phyloP scores from a whole-genome alignment of 2,329 filamentous ascomycete genomes.

The Aspergillus japonicus region DNA sequence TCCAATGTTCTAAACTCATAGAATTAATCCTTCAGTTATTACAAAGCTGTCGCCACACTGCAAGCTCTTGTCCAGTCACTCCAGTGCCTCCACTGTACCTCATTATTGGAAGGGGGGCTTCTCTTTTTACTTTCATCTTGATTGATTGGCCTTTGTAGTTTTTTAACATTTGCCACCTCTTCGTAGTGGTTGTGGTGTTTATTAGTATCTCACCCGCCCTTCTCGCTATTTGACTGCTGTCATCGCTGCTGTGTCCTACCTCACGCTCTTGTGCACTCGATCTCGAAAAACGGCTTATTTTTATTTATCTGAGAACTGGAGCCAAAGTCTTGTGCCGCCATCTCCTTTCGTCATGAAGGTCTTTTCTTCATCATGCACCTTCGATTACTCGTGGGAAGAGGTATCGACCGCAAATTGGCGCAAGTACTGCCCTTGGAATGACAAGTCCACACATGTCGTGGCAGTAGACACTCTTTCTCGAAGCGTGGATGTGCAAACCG shows the following conservation, averaged over 20 bases:
- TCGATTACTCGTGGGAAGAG: constrained; percentile 98
- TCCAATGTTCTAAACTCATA: constrained; percentile 13
- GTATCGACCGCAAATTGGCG: constrained; percentile 97
- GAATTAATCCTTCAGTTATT: neutral
- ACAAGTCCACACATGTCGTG: constrained; percentile 94
- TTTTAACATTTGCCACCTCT: neutral
- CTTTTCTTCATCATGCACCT: constrained; percentile 85
- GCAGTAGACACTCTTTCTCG: constrained; percentile 91
- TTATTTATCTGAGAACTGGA: neutral
- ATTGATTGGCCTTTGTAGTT: neutral
- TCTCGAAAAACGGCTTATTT: neutral
- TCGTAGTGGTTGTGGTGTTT: neutral
- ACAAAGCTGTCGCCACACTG: neutral
- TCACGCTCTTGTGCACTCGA: neutral
- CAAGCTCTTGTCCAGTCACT: neutral
- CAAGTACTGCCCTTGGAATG: constrained; percentile 99
- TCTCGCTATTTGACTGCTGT: neutral
- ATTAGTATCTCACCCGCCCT: neutral
- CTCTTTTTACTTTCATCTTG: neutral
- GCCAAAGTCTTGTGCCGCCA: neutral
- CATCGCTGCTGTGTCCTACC: neutral
- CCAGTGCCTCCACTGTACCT: neutral
- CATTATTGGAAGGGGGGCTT: neutral
- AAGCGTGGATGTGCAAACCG: constrained; percentile 60
- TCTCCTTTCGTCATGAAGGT: constrained; percentile 73